Base-by-base conservation (phyloP, 1,139 yeast genomes). In the Protomyces lactucae-debilis region DNA sequence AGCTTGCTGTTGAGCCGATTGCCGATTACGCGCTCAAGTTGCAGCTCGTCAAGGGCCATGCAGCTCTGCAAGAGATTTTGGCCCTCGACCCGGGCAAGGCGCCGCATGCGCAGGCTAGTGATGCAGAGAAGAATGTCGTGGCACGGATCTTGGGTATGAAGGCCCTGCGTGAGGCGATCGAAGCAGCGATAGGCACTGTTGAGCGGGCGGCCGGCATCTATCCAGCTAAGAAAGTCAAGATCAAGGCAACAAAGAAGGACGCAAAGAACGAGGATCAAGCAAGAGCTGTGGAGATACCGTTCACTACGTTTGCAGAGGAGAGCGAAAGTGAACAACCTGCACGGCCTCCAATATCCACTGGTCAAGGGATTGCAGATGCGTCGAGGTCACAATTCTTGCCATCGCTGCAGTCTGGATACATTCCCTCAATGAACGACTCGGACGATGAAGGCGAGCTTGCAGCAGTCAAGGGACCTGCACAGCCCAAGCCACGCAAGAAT, bases 111-210 rank as follows among this genome's bases (percentile, higher is more conserved):
- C 35, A 43, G 3, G 57, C 61, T 1, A n/a, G 36, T 12, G 66
- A 64, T 21, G 18, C 35, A 3, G 43, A 51, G 14, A 66, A 65
- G 52, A 68, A 68, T 52, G 69, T 82, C 67, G 77, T 84, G 23
- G 85, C 90, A 3, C 81, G 79, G 65, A 67, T 87, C 18, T 83
- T 86, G 82, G 87, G 87, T 70, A 78, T 79, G 65, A 82, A 83
- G 65, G 76, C 77, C 6, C 75, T 85, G 14, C 52, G 51, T 16
- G 84, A 83, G 70, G 76, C 76, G 16, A 71, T 84, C 32, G 77
- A 75, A 6, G 82, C 80, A 23, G 79, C 84, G 57, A 87, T 85
- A 61, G 78, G 82, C 76, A 81, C 86, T 57, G 82, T 88, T 73
- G 82, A 80, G 69, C 74, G 83, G 63, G 83, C 54, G 14, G 40